Evolutionary conservation across 208 protist species (phyloP).

Genomic region (Leishmania lainsoni): DNA sequence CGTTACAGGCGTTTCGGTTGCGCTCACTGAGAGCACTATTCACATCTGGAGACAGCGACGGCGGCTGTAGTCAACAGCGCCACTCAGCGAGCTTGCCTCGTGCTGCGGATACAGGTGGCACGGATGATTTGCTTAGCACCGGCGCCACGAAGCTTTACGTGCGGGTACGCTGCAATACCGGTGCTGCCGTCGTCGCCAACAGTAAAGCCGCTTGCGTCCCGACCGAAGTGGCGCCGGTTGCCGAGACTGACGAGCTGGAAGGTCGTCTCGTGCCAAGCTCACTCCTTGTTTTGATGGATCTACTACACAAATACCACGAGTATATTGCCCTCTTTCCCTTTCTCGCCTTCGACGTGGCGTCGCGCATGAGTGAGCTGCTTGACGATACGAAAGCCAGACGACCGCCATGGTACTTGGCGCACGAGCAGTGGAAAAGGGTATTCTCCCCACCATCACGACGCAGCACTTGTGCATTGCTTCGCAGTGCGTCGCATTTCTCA

Average conservation of each 20-base stretch:
- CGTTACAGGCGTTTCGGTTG: constrained; percentile 39
- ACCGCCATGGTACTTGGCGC: constrained; percentile 83
- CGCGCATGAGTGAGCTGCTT: constrained; percentile 79
- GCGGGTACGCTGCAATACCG: constrained; percentile 15
- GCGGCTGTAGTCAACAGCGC: neutral
- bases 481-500: constrained; percentile 79
- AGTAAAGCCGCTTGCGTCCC: neutral
- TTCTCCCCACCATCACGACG: constrained; percentile 80
- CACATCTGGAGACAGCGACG: constrained; percentile 7
- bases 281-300: constrained; percentile 72
- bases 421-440: constrained; percentile 75
- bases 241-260: constrained; percentile 41
- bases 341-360: constrained; percentile 80
- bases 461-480: constrained; percentile 85
- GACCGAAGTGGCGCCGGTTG: neutral
- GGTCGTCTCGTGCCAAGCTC: constrained; percentile 73
- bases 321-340: constrained; percentile 80
- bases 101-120: constrained; percentile 8
- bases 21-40: constrained; percentile 20
- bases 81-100: constrained; percentile 16
- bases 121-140: constrained; percentile 24
- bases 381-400: constrained; percentile 70
- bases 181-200: neutral
- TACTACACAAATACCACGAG: constrained; percentile 76
- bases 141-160: constrained; percentile 46